phyloP scores from a whole-genome alignment of 2,329 filamentous ascomycete genomes.

The Ascochyta pisi region DNA sequence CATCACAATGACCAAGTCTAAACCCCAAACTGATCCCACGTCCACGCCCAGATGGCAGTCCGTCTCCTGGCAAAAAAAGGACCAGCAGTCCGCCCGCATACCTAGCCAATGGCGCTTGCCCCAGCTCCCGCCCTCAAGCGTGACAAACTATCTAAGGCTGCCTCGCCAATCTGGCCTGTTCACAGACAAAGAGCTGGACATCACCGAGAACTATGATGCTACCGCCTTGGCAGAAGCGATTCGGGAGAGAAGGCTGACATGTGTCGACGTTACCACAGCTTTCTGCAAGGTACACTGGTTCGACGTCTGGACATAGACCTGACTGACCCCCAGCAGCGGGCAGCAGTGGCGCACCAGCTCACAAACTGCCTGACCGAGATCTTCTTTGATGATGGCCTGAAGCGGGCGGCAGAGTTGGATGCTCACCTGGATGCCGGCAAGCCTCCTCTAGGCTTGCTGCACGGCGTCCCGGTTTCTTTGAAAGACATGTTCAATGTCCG shows the following conservation, averaged over 20 bases:
- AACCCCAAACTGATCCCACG: slow-evolving; percentile 12
- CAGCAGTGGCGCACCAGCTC: slow-evolving; percentile 56
- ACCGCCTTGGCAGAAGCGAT: slow-evolving; percentile 49
- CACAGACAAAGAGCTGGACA: slow-evolving; percentile 57
- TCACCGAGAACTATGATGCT: slow-evolving; percentile 63
- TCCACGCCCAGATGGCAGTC: slow-evolving; percentile 46
- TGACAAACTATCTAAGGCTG: slow-evolving; percentile 51
- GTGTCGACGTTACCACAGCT: slow-evolving; percentile 49
- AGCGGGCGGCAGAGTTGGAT: slow-evolving; percentile 49
- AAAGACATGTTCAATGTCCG: slow-evolving; percentile 60
- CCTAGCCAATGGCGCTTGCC: slow-evolving; percentile 54
- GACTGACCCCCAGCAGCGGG: slow-evolving; percentile 40
- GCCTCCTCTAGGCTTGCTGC: slow-evolving; percentile 53
- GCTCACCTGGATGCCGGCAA: slow-evolving; percentile 48
- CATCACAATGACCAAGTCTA: slow-evolving; percentile 23
- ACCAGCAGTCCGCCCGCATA: slow-evolving; percentile 51
- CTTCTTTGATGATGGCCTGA: slow-evolving; percentile 45
- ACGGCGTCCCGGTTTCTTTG: slow-evolving; percentile 57
- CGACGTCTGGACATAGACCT: background rate
- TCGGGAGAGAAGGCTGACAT: slow-evolving; percentile 42
- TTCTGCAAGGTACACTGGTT: slow-evolving; percentile 51
- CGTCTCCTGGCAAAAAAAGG: slow-evolving; percentile 53
- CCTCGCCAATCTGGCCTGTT: slow-evolving; percentile 62
- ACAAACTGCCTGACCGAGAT: slow-evolving; percentile 53
- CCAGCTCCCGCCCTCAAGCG: slow-evolving; percentile 25